Evolutionary conservation across 176 grass and related monocot genomes (phyloP), one percentile per base, ranked within the genome.

Genomic region (Sorghum bicolor): DNA sequence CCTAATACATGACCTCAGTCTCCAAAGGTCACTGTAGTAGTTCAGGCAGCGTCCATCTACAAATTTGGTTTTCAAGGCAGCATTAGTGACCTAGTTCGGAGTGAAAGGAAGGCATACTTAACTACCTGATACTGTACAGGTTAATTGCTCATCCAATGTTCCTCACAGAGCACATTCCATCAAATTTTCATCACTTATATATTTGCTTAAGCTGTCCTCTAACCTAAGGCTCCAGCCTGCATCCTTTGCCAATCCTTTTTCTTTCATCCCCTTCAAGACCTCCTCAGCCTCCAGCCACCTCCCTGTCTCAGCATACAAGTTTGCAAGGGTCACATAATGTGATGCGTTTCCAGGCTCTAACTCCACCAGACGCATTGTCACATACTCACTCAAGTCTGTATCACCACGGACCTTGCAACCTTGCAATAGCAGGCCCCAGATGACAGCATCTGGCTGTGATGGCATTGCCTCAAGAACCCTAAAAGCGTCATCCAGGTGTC

Each of bases 261-360:
- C 73, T 72, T 85, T 96, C 83, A 89, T 88, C 71, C 50, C 52
- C 64, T 87, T 76, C 73, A 92, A 68, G 71, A 93, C 55, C 37
- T 83, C 68, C 80, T 86, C 84, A 29, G 91, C 91, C 60, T 96
- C 94, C 70, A 67, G 64, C 94, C 94, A 96, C 68, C 94, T 88
- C 81, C 86, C 91, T 38, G 66, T 87, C 82, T 85, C 91, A 0
- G 80, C 85, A 69, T 93, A 93, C 43, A 93, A 78, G 68, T 96
- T 96, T 24, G 91, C 74, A 70, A 93, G 31, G 66, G 91, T 26
- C 48, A 96, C 86, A 68, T 96, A 85, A 81, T 96, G 91, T 60
- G 88, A 83, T 29, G 85, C 88, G 52, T 91, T 93, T 28, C 79
- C 47, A 66, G 94, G 94, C 72, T 96, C 94, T 40, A 93, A 75